Evolutionary conservation across 192 early-diverging fungal genomes (phyloP).

Genomic region (Umbelopsis sp.): DNA sequence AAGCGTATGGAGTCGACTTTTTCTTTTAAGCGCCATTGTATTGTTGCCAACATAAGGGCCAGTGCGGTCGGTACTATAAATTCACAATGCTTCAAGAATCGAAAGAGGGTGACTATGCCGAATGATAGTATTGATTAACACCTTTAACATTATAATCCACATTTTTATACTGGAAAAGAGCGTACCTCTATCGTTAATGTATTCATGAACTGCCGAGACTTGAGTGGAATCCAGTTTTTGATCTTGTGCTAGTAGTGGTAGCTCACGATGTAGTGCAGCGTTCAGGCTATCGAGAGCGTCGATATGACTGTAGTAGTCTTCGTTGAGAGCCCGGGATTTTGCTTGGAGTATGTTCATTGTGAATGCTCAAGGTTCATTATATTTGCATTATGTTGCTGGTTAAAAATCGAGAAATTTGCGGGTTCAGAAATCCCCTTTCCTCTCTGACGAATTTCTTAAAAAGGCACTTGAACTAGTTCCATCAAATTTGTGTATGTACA

Average conservation of each 20-base stretch:
- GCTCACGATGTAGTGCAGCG: conserved; percentile 30
- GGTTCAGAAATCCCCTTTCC: not conserved
- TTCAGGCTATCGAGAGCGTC: conserved; percentile 31
- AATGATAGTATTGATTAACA: not conserved
- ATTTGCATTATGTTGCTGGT: not conserved
- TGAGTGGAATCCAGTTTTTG: conserved; percentile 9
- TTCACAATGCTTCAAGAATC: conserved; percentile 35
- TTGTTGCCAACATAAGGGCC: conserved; percentile 31
- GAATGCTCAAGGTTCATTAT: not conserved
- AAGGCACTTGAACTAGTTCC: too few relatives aligned
- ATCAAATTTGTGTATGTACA: too few relatives aligned
- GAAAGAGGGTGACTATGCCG: conserved; percentile 43
- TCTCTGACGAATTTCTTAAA: too few relatives aligned
- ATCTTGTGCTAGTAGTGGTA: conserved; percentile 32
- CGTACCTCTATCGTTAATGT: conserved; percentile 35
- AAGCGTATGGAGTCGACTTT: conserved; percentile 31
- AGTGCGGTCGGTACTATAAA: conserved; percentile 37
- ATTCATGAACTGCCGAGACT: conserved; percentile 24
- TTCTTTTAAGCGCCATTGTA: conserved; percentile 43
- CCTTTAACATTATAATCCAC: not conserved
- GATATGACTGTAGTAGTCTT: not conserved
- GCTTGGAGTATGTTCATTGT: conserved; percentile 15
- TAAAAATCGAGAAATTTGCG: not conserved
- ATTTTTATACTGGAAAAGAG: not conserved
- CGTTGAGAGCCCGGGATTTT: conserved; percentile 1